Evolutionary conservation across 129 eudicot species (phyloP).

Genomic region (Apium graveolens): DNA sequence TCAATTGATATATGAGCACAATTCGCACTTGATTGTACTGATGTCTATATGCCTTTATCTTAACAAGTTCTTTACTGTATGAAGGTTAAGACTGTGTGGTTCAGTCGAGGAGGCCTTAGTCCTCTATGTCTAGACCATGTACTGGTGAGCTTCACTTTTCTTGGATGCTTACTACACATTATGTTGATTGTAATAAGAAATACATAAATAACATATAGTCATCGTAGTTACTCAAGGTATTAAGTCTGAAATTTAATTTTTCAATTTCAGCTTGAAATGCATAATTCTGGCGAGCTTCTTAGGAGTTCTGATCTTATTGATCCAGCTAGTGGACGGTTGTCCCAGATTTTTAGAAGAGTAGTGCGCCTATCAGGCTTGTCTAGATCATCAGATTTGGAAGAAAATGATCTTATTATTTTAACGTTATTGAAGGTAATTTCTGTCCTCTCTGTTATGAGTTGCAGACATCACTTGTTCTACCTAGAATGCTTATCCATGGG

Average conservation of each 20-base stretch:
- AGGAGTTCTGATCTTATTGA: conserved; percentile 28
- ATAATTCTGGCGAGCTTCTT: conserved; percentile 51
- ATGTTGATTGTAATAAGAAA: neutral
- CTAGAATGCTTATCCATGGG: no score
- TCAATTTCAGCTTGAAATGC: conserved; percentile 60
- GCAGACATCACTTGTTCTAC: neutral
- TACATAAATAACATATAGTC: neutral
- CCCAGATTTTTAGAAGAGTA: conserved; percentile 41
- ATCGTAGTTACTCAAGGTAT: neutral
- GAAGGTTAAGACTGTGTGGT: conserved; percentile 50
- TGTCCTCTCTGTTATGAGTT: neutral
- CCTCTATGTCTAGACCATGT: conserved; percentile 80
- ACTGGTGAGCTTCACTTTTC: conserved; percentile 32
- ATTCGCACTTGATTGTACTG: neutral
- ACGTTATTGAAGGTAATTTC: conserved; percentile 41
- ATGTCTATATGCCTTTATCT: neutral
- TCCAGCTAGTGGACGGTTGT: conserved; percentile 44
- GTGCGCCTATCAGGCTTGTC: conserved; percentile 26
- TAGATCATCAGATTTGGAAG: conserved; percentile 21
- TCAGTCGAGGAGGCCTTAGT: conserved; percentile 53
- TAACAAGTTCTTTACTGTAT: neutral
- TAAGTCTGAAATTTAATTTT: neutral
- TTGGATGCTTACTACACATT: neutral
- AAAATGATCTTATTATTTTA: conserved; percentile 42
- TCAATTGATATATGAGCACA: neutral